These are phyloP conservation scores for Fusarium caatingaense DNA, from an alignment of 2,329 filamentous ascomycete genomes.

Conservation along the genomic window DNA sequence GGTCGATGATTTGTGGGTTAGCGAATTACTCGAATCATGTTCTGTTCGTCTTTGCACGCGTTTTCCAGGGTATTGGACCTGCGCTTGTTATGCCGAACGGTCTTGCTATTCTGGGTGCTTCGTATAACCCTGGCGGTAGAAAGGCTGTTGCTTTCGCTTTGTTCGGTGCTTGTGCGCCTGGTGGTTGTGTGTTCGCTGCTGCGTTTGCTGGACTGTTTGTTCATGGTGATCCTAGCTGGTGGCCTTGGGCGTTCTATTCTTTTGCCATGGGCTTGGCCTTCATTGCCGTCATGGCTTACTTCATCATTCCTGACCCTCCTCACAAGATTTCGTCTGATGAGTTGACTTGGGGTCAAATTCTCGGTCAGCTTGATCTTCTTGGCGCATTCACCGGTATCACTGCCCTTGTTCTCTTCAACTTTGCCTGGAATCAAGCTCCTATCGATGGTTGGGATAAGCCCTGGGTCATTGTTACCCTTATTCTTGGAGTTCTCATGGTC, in stretches of 20 bases:
- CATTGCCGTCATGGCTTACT: slow-evolving; percentile 48
- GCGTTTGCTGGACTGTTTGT: slow-evolving; percentile 56
- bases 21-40: slow-evolving; percentile 54
- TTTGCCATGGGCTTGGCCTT: slow-evolving; percentile 52
- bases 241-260: slow-evolving; percentile 62
- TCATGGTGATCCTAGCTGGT: slow-evolving; percentile 52
- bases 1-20: slow-evolving; percentile 61
- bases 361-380: slow-evolving; percentile 53
- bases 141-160: slow-evolving; percentile 71
- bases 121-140: slow-evolving; percentile 65
- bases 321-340: slow-evolving; percentile 24
- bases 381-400: slow-evolving; percentile 61
- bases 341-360: slow-evolving; percentile 32
- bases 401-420: slow-evolving; percentile 71
- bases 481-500: slow-evolving; percentile 67
- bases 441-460: slow-evolving; percentile 67
- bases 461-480: slow-evolving; percentile 67
- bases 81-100: slow-evolving; percentile 73
- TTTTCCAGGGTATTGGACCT: slow-evolving; percentile 70
- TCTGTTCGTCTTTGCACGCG: slow-evolving; percentile 64
- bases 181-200: slow-evolving; percentile 58
- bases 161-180: slow-evolving; percentile 60
- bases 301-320: slow-evolving; percentile 51
- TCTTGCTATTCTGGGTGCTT: slow-evolving; percentile 69
- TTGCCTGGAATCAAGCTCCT: slow-evolving; percentile 74